Conservation (phyloP, 2,329 filamentous ascomycete genomes). For the Diaporthe sp. region DNA sequence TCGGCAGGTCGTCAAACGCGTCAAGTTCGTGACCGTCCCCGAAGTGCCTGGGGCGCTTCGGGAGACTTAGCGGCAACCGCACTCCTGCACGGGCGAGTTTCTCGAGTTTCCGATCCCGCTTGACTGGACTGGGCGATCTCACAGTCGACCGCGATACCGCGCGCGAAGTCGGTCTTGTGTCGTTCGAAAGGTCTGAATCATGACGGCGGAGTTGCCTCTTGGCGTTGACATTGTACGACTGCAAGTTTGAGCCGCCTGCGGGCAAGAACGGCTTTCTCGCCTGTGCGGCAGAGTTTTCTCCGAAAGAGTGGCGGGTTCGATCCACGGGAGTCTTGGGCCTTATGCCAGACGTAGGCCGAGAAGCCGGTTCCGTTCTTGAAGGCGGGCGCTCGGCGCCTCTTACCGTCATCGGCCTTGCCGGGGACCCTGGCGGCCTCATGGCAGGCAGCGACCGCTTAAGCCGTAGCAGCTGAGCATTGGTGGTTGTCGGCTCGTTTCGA, state of each 20-base stretch:
- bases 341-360: constrained; percentile 65
- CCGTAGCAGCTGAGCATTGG: constrained; percentile 74
- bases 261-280: constrained; percentile 83
- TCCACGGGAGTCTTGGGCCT: constrained; percentile 82
- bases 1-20: constrained; percentile 93
- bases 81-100: constrained; percentile 61
- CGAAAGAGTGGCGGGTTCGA: constrained; percentile 62
- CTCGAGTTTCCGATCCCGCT: constrained; percentile 58
- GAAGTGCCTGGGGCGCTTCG: constrained; percentile 79
- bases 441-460: constrained; percentile 76
- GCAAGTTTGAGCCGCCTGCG: constrained; percentile 74
- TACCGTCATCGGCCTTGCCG: constrained; percentile 62
- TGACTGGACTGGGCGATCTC: constrained; percentile 72
- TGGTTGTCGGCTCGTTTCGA: constrained; percentile 74
- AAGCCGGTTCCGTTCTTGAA: constrained; percentile 66
- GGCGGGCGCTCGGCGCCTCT: constrained; percentile 69
- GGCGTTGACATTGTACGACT: constrained; percentile 80
- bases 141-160: constrained; percentile 70
- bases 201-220: constrained; percentile 85
- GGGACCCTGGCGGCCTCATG: constrained; percentile 66
- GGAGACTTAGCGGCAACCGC: constrained; percentile 80
- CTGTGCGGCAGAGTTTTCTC: constrained; percentile 66
- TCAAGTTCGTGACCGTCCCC: constrained; percentile 95
- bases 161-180: constrained; percentile 70
- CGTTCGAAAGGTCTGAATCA: constrained; percentile 80